Base-by-base conservation (phyloP, 352 stramenopile species). In the Globisporangium carolinianum region DNA sequence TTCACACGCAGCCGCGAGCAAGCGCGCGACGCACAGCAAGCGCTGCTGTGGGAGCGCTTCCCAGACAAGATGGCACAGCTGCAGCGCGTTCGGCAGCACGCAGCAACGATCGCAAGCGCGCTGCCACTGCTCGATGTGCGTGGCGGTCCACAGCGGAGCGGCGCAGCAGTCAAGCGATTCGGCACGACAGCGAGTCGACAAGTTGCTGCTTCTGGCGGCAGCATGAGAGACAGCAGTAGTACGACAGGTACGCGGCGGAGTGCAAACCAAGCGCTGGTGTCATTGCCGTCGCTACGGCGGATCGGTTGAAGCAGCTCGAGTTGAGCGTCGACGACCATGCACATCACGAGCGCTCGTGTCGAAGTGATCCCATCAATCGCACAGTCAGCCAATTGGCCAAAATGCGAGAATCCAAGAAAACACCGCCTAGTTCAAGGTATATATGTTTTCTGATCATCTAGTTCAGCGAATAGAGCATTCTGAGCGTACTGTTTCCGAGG, bases 1-100 rank as follows among this genome's bases (percentile, higher is more conserved):
- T 87, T 87, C 51, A 60, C 41, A 2, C 53, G 51, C 15, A 62
- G 67, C 2, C 58, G 61, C 3, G 55, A 58, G 42, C 37, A 52
- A 32, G 39, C 36, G 35, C 60, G 35, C 5, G 17, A 12, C 4
- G 5, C 24, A 1, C 54, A 62, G 37, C 60, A 66, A 37, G 15
- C 58, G 7, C 14, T 47, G 49, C 55, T 66, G 1, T 66, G 60
- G 55, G 55, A 58, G 55, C 41, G 8, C 7, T 45, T 47, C 36
- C 50, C 60, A 5, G 55, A 62, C 0, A 55, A 58, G 43, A 66
- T 66, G 60, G 5, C 9, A 4, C 55, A 62, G 17, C 15, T 62
- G n/a, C 55, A 47, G 37, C 50, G 55, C 42, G 55, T 55, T 5
- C 50, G 62, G 18, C 54, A 58, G 18, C 18, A 43, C 8, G 57